These are phyloP conservation scores for Talaromyces borbonicus DNA, from an alignment of 495 filamentous ascomycete genomes.

Conservation along the genomic window DNA sequence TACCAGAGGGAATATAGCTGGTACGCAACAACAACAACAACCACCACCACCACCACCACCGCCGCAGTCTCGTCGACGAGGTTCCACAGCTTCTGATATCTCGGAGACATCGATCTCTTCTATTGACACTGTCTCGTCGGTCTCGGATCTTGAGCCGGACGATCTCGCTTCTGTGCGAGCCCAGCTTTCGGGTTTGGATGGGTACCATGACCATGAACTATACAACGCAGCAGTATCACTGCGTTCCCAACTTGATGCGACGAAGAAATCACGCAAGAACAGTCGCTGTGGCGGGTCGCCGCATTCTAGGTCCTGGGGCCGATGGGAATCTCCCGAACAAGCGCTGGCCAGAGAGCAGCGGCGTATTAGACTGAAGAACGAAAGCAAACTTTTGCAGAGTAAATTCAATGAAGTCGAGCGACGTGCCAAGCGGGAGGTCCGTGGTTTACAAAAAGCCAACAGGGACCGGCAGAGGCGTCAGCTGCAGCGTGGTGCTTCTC, in stretches of 20 bases:
- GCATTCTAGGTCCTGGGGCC: conserved; percentile 18
- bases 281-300: conserved; percentile 17
- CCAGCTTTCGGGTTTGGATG: conserved; percentile 29
- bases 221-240: conserved; percentile 32
- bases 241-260: conserved; percentile 25
- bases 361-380: conserved; percentile 28
- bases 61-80: no score
- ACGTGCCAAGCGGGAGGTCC: conserved; percentile 31
- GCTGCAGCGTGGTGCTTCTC: no score
- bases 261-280: conserved; percentile 31
- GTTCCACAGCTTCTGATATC: conserved; percentile 24
- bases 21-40: background rate
- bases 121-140: conserved; percentile 32
- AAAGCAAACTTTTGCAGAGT: conserved; percentile 28
- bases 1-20: background rate
- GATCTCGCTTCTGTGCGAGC: conserved; percentile 32
- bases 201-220: conserved; percentile 31
- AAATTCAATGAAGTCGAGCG: conserved; percentile 32
- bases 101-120: conserved; percentile 34
- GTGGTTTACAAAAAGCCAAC: conserved; percentile 19
- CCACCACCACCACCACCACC: no score
- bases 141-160: conserved; percentile 30
- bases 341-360: conserved; percentile 23
- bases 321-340: conserved; percentile 33
- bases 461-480: conserved; percentile 13